Percentiles rank a stretch among this genome's conserved stretches.
phyloP scores from a whole-genome alignment of 2,329 filamentous ascomycete genomes.

The Pleurostoma richardsiae region DNA sequence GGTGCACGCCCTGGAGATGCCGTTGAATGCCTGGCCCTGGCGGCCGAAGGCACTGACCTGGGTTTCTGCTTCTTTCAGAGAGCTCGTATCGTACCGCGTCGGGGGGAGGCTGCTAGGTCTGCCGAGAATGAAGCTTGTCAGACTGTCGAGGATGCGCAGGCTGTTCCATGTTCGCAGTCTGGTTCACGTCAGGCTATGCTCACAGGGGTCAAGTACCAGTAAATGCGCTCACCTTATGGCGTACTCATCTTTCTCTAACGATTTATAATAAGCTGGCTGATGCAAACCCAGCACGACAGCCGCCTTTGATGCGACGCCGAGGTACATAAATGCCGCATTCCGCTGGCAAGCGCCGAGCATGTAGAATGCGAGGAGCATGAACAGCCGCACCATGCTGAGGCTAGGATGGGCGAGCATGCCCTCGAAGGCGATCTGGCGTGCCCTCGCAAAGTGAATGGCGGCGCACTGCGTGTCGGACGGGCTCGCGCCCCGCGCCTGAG shows the following conservation, averaged over 20 bases:
- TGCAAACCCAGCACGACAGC: conserved; percentile 54
- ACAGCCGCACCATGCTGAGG: conserved; percentile 44
- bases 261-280: conserved; percentile 22
- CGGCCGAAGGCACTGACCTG: no score
- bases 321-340: conserved; percentile 59
- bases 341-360: conserved; percentile 53
- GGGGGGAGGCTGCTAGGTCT: neutral
- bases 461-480: conserved; percentile 2
- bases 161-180: neutral
- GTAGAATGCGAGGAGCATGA: conserved; percentile 54
- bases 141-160: neutral
- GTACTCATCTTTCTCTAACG: neutral
- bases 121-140: neutral
- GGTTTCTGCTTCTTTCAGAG: no score
- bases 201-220: neutral
- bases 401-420: conserved; percentile 49
- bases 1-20: neutral
- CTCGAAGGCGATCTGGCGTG: conserved; percentile 32
- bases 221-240: no score
- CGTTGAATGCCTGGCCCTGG: neutral
- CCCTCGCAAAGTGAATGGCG: conserved; percentile 11
- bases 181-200: neutral
- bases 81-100: neutral
- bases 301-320: conserved; percentile 53
- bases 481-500: conserved; percentile 10